Evolutionary conservation across 768 basidiomycete species (phyloP).

Genomic region (Suillus subalutaceus): DNA sequence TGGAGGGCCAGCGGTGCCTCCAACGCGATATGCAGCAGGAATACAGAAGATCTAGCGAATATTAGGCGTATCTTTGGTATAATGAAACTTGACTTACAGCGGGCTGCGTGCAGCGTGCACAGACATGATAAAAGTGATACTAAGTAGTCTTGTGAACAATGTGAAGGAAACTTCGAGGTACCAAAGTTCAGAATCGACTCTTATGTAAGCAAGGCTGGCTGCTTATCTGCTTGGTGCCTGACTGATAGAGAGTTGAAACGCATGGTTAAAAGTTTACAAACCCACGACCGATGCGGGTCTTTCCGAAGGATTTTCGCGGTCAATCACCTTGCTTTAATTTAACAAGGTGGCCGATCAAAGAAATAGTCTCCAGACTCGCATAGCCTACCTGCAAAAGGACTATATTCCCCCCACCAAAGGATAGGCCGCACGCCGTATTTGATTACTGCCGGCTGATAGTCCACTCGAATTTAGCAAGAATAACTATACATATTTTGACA

Average conservation of each 20-base stretch:
- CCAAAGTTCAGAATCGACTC: background rate
- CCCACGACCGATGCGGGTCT: background rate
- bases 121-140: slow-evolving; percentile 18
- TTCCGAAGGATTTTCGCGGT: slow-evolving; percentile 5
- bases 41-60: slow-evolving; percentile 57
- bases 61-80: background rate
- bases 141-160: background rate
- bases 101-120: slow-evolving; percentile 39
- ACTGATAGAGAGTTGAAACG: background rate
- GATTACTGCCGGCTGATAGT: background rate
- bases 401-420: background rate
- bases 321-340: background rate
- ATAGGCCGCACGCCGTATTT: background rate
- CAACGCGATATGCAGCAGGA: slow-evolving; percentile 78
- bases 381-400: background rate
- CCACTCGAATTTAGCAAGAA: background rate
- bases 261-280: background rate
- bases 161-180: background rate
- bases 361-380: background rate
- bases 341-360: background rate
- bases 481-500: slow-evolving; percentile 5
- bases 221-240: background rate
- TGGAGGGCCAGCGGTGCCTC: slow-evolving; percentile 81
- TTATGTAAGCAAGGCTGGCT: slow-evolving; percentile 6
- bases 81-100: slow-evolving; percentile 34